Conservation (phyloP, 495 filamentous ascomycete genomes). For the Diplogelasinospora grovesii region DNA sequence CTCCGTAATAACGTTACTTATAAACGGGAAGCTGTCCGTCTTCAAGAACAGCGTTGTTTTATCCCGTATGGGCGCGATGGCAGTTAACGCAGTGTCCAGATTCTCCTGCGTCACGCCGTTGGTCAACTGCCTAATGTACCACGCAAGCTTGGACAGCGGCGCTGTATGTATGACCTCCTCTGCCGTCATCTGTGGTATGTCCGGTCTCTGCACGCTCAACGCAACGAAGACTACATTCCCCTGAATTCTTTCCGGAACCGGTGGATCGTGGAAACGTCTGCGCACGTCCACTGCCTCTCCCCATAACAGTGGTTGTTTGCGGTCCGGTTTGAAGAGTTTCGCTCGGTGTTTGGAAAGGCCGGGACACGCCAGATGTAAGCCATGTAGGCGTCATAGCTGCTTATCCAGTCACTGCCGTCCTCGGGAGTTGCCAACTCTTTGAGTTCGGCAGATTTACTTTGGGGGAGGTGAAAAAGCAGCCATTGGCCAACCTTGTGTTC, state of each 20-base stretch:
- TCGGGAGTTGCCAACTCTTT: slow-evolving; percentile 15
- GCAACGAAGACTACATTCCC: slow-evolving; percentile 28
- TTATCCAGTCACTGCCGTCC: slow-evolving; percentile 29
- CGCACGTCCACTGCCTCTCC: slow-evolving; percentile 36
- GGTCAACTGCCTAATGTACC: slow-evolving; percentile 29
- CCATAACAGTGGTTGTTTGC: slow-evolving; percentile 20
- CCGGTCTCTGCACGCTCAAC: slow-evolving; percentile 15
- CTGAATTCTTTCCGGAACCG: slow-evolving; percentile 22
- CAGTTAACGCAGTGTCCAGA: slow-evolving; percentile 20
- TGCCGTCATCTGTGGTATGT: slow-evolving; percentile 17
- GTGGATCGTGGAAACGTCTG: slow-evolving; percentile 26
- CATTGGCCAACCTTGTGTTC: slow-evolving; percentile 18
- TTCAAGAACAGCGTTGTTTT: slow-evolving; percentile 26
- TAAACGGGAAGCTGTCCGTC: slow-evolving; percentile 22
- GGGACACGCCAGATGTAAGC: slow-evolving; percentile 32
- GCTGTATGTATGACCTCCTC: slow-evolving; percentile 30
- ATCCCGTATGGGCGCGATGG: slow-evolving; percentile 31
- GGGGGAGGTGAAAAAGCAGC: slow-evolving; percentile 36
- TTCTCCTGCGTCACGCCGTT: slow-evolving; percentile 27
- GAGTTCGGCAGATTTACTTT: slow-evolving; percentile 36
- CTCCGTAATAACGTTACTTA: slow-evolving; percentile 21
- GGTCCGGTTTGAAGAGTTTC: slow-evolving; percentile 26
- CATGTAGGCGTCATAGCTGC: slow-evolving; percentile 35
- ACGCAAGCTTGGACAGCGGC: slow-evolving; percentile 28
- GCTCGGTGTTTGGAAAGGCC: slow-evolving; percentile 27